Percentiles rank a stretch among this genome's conserved stretches.
Conservation (phyloP, 768 basidiomycete genomes). For the Russula compacta region DNA sequence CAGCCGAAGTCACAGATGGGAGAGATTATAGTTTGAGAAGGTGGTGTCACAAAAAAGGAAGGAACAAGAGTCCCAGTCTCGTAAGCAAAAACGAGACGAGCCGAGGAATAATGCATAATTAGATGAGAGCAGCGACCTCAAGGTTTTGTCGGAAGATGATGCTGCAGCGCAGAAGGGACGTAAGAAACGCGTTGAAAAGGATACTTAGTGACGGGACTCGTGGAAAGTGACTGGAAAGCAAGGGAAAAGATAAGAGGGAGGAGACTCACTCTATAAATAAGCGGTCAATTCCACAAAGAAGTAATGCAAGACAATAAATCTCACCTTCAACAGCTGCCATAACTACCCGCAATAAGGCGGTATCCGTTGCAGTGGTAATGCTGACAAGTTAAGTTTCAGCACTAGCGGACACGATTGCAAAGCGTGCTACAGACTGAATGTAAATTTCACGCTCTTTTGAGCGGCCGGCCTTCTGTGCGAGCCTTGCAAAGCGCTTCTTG, state of each 20-base stretch:
- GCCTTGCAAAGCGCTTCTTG: slow-evolving; percentile 69
- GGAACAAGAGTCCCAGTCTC: not conserved
- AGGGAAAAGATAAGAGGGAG: slow-evolving; percentile 22
- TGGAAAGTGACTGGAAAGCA: slow-evolving; percentile 24
- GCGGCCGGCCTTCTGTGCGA: slow-evolving; percentile 79
- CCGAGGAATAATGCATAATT: slow-evolving; percentile 20
- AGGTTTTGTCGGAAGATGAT: slow-evolving; percentile 62
- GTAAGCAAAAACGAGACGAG: slow-evolving; percentile 11
- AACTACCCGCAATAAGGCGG: slow-evolving; percentile 77
- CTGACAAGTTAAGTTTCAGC: slow-evolving; percentile 31
- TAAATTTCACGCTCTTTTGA: slow-evolving; percentile 87
- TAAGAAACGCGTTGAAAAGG: slow-evolving; percentile 24
- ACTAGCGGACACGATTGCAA: slow-evolving; percentile 15
- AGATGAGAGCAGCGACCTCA: slow-evolving; percentile 57
- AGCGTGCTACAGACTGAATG: slow-evolving; percentile 63
- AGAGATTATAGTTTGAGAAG: slow-evolving; percentile 1
- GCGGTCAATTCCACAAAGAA: slow-evolving; percentile 6
- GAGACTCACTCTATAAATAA: slow-evolving; percentile 54
- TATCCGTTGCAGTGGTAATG: slow-evolving; percentile 87
- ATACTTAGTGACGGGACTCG: slow-evolving; percentile 27
- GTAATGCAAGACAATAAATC: slow-evolving; percentile 24
- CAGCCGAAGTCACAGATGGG: slow-evolving; percentile 6
- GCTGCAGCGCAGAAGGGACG: slow-evolving; percentile 34
- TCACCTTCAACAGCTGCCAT: slow-evolving; percentile 95
- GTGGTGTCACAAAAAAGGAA: slow-evolving; percentile 9